phyloP scores from a whole-genome alignment of 208 protist species.

The Porcisia deanei region DNA sequence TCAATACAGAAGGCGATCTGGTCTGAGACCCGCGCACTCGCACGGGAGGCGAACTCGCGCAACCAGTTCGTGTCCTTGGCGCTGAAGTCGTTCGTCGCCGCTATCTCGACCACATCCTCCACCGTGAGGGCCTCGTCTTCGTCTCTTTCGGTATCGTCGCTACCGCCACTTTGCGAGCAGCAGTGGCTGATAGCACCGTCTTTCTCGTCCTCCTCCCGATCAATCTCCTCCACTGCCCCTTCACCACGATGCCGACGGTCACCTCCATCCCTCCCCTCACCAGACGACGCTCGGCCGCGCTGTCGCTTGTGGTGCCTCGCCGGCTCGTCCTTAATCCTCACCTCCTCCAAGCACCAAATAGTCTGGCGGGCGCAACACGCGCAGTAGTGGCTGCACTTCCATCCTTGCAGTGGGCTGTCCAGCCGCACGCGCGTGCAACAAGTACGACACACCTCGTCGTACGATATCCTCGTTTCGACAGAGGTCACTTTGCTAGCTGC shows the following conservation, averaged over 20 bases:
- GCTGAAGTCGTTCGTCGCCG: slow-evolving; percentile 73
- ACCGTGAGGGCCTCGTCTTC: slow-evolving; percentile 57
- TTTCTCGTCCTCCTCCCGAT: slow-evolving; percentile 16
- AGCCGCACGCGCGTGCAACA: slow-evolving; percentile 52
- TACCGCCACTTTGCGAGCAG: not conserved
- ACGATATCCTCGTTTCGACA: slow-evolving; percentile 12
- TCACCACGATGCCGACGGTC: slow-evolving; percentile 2
- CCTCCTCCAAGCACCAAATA: slow-evolving; percentile 71
- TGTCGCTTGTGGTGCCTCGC: slow-evolving; percentile 6
- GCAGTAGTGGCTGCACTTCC: slow-evolving; percentile 80
- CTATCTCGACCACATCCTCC: slow-evolving; percentile 81
- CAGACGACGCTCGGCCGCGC: slow-evolving; percentile 14
- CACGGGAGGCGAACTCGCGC: slow-evolving; percentile 52
- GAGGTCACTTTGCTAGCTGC: not conserved
- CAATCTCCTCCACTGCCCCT: slow-evolving; percentile 30
- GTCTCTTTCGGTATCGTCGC: slow-evolving; percentile 20
- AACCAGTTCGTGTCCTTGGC: slow-evolving; percentile 75
- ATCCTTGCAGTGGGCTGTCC: slow-evolving; percentile 48
- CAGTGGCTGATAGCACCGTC: not conserved
- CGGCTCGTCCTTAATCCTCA: slow-evolving; percentile 6
- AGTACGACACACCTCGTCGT: slow-evolving; percentile 68
- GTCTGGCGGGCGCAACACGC: slow-evolving; percentile 58
- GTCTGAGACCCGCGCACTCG: slow-evolving; percentile 23
- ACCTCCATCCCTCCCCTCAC: not conserved
- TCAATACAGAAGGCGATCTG: slow-evolving; percentile 82